phyloP scores from a whole-genome alignment of 2,329 filamentous ascomycete genomes.

The Knufia petricola region DNA sequence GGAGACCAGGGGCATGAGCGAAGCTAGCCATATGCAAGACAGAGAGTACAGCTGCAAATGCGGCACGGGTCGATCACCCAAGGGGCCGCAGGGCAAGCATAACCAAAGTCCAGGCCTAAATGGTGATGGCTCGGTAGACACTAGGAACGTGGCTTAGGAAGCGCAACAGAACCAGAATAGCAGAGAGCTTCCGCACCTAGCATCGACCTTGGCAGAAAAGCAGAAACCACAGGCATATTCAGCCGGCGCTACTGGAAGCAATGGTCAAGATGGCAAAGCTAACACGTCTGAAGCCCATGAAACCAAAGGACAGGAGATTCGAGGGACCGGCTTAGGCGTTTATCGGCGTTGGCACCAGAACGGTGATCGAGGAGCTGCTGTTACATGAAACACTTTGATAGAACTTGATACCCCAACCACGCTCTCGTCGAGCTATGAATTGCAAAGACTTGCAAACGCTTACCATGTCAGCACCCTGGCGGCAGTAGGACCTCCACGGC shows the following conservation, averaged over 20 bases:
- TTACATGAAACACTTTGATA: not conserved
- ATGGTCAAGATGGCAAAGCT: not conserved
- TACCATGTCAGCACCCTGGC: not conserved
- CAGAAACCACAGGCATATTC: not conserved
- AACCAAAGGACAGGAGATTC: not conserved
- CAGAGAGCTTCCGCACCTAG: not conserved
- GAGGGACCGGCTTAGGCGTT: constrained; percentile 1
- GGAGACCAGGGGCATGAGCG: not conserved
- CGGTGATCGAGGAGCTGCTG: not conserved
- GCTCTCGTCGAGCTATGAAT: not conserved
- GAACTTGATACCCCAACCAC: not conserved
- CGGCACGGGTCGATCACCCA: not conserved
- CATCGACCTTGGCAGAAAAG: not conserved
- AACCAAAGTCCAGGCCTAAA: not conserved
- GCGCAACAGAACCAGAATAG: not conserved
- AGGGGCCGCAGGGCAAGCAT: not conserved
- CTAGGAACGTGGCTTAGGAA: constrained; percentile 4
- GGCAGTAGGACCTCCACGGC: no score
- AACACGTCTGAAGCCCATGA: not conserved
- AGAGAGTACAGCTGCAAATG: constrained; percentile 4
- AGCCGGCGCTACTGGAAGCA: not conserved
- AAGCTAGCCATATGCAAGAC: not conserved
- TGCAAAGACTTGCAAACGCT: no score
- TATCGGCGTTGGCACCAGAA: not conserved
- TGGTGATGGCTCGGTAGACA: not conserved